Evolutionary conservation across 2,329 filamentous ascomycete species (phyloP).

Genomic region (Dactylella cylindrospora): DNA sequence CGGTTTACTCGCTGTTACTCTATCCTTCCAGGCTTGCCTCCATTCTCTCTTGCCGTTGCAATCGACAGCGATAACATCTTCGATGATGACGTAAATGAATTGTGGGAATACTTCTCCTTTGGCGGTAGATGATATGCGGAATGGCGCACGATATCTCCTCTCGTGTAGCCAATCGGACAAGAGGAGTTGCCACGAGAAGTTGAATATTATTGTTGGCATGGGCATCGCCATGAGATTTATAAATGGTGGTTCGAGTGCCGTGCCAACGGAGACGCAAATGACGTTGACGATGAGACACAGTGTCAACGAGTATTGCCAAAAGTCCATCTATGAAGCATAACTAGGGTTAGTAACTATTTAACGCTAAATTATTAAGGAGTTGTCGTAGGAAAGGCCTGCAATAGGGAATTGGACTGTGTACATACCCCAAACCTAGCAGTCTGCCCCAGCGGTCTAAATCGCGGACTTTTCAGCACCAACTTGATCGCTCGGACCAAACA

Average conservation of each 20-base stretch:
- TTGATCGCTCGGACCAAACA: conserved; percentile 31
- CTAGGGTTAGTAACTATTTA: not conserved
- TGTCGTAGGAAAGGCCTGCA: not conserved
- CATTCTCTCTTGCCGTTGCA: conserved; percentile 42
- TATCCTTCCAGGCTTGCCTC: conserved; percentile 37
- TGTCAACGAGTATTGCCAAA: conserved; percentile 34
- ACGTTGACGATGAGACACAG: conserved; percentile 39
- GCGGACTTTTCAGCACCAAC: conserved; percentile 22
- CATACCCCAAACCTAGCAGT: conserved; percentile 32
- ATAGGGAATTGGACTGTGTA: too few relatives aligned
- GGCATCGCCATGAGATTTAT: conserved; percentile 42
- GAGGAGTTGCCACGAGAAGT: conserved; percentile 40
- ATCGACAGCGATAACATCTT: conserved; percentile 42
- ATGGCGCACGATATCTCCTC: conserved; percentile 26
- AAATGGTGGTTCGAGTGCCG: conserved; percentile 29
- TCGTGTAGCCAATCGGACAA: conserved; percentile 39
- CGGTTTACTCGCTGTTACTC: conserved; percentile 23
- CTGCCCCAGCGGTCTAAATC: conserved; percentile 30
- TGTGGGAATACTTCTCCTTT: conserved; percentile 40
- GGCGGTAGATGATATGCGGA: conserved; percentile 32
- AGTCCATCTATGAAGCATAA: conserved; percentile 28
- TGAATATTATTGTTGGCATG: conserved; percentile 42
- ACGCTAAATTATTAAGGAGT: not conserved
- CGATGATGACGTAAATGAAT: conserved; percentile 42
- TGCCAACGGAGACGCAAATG: conserved; percentile 35